Evolutionary conservation across 1,139 yeast genomes (phyloP).

Genomic region (Petasospora fabianii): DNA sequence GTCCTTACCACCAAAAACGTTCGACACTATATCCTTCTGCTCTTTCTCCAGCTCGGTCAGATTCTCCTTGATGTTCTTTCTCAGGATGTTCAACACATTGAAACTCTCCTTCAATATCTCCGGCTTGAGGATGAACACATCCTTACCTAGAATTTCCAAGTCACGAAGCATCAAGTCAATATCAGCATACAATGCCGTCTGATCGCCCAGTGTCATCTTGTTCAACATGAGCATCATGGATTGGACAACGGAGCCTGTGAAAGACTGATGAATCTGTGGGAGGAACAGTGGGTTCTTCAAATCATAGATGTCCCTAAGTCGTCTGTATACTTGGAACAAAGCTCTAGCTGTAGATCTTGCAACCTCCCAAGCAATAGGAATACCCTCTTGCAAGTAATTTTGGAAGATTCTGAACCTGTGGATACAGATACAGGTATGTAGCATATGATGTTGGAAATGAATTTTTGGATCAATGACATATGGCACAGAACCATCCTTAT

Average conservation of each 20-base stretch:
- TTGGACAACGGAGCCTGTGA: conserved; percentile 29
- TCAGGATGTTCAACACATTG: conserved; percentile 26
- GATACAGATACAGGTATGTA: conserved; percentile 30
- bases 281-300: conserved; percentile 24
- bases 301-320: conserved; percentile 24
- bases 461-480: conserved; percentile 22
- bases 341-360: conserved; percentile 26
- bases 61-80: conserved; percentile 23
- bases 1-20: conserved; percentile 31
- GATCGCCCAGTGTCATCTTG: conserved; percentile 19
- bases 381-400: conserved; percentile 26
- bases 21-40: conserved; percentile 28
- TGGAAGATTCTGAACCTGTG: conserved; percentile 30
- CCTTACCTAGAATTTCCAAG: conserved; percentile 21
- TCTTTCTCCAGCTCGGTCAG: conserved; percentile 25
- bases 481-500: conserved; percentile 23
- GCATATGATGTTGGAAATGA: conserved; percentile 30
- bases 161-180: conserved; percentile 28
- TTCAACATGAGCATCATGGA: conserved; percentile 27
- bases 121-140: conserved; percentile 25
- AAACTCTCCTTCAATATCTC: conserved; percentile 29
- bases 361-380: conserved; percentile 29
- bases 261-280: conserved; percentile 29
- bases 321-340: conserved; percentile 26
- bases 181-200: conserved; percentile 24